Base-by-base conservation (phyloP, 192 early-diverging fungal genomes). In the Rhizophagus clarus region DNA sequence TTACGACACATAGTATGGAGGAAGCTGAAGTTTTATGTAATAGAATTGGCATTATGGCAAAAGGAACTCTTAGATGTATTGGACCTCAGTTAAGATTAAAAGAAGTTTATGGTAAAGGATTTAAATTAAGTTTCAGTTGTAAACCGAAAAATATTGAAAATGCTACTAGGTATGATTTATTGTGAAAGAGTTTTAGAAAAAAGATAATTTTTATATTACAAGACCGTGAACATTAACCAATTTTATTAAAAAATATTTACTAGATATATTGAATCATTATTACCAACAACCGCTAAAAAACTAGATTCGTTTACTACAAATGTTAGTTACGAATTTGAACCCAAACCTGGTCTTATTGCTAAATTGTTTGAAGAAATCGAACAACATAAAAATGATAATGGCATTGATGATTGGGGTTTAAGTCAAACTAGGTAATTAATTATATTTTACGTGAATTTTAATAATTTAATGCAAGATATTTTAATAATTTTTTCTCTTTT, bases 1-100 rank as follows among this genome's bases (percentile, higher is more conserved):
- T 90, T 67, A 94, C 91, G 4, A 94, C 93, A 9, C 92, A 94
- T 76, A 89, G 88, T 8, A 93, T 94, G 93, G 92, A 95, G 76
- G 93, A 95, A 84, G 93, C 93, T 49, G 93, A 94, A 77, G 89
- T 89, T 5, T 81, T 93, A 31, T 95, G 93, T 80, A 84, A 91
- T 15, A 82, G 88, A 47, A 94, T 95, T 73, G 93, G 91, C 56
- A 95, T 95, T 72, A 93, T 94, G 89, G 86, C 91, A 45, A 89
- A 93, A 74, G 93, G 93, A 42, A 91, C 88, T 1, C 71, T 93
- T 64, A 85, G 91, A 42, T 94, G 92, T 79, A 83, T 93, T 17
- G 93, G 89, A 45, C 80, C 84, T 26, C 89, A 86, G 40, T 81
- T 88, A 22, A 84, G 88, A 45, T 85, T 94, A 63, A 93, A 94